Conservation (phyloP, 2,329 filamentous ascomycete genomes). For the Raffaelea deltoideospora region DNA sequence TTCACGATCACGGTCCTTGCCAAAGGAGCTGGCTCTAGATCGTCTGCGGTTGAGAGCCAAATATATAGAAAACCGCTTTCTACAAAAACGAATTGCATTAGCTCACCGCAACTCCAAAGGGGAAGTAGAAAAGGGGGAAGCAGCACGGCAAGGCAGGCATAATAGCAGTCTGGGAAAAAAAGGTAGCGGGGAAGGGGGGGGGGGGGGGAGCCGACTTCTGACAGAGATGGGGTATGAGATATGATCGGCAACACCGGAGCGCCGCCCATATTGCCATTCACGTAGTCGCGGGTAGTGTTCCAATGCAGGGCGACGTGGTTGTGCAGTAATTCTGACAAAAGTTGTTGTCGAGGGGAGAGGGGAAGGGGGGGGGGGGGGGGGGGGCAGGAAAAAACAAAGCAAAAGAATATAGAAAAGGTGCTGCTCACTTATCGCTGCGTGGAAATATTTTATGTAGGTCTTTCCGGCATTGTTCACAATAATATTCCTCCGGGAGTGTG, state of each 20-base stretch:
- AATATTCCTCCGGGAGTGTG: slow-evolving; percentile 90
- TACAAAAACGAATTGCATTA: slow-evolving; percentile 25
- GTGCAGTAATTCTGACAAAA: not conserved
- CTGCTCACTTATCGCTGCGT: slow-evolving; percentile 67
- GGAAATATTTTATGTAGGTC: slow-evolving; percentile 76
- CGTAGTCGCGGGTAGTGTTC: not conserved
- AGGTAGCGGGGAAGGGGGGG: no score
- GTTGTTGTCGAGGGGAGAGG: not conserved
- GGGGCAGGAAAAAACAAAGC: slow-evolving; percentile 2
- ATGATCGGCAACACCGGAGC: no score
- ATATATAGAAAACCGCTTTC: slow-evolving; percentile 53
- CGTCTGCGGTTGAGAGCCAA: slow-evolving; percentile 41
- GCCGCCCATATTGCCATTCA: no score
- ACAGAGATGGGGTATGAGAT: no score
- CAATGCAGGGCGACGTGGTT: not conserved
- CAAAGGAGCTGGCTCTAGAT: slow-evolving; percentile 48
- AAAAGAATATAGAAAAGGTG: slow-evolving; percentile 11
- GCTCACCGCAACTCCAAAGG: no score
- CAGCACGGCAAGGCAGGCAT: no score
- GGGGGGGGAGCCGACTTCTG: no score
- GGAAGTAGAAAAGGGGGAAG: no score
- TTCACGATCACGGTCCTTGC: slow-evolving; percentile 45
- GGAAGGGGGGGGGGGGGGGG: slow-evolving; percentile 2
- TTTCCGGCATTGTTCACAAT: slow-evolving; percentile 86
- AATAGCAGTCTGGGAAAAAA: no score